A percentile compares a stretch with the other conserved stretches of the same genome.
phyloP scores from a whole-genome alignment of 1,139 yeast genomes.

The Meyerozyma athensensis region DNA sequence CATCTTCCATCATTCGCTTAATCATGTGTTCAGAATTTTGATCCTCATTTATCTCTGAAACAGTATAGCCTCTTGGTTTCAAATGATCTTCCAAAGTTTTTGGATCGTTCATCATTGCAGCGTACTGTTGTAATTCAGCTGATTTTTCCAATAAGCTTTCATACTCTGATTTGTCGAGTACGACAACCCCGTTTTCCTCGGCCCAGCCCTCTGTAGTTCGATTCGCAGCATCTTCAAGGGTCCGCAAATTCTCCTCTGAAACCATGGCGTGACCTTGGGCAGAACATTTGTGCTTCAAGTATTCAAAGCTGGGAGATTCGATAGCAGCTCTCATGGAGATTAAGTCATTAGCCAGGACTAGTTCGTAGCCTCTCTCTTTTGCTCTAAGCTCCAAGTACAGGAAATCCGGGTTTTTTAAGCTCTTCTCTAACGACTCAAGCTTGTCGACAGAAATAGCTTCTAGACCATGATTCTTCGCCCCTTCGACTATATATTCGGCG shows the following conservation, averaged over 20 bases:
- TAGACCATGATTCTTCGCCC: slow-evolving; percentile 3
- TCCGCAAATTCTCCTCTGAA: slow-evolving; percentile 6
- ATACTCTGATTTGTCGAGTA: slow-evolving; percentile 20
- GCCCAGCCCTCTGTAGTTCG: slow-evolving; percentile 16
- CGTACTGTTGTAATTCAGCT: slow-evolving; percentile 6
- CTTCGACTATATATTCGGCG: background rate
- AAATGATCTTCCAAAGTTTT: slow-evolving; percentile 5
- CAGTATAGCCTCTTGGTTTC: slow-evolving; percentile 4
- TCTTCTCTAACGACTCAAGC: slow-evolving; percentile 5
- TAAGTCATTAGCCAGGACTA: background rate
- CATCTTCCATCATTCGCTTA: background rate
- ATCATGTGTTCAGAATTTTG: background rate
- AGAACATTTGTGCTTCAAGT: slow-evolving; percentile 5
- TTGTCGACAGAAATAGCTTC: slow-evolving; percentile 2
- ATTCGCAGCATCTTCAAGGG: slow-evolving; percentile 10
- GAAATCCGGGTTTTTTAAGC: background rate
- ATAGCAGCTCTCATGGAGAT: background rate
- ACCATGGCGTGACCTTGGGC: background rate
- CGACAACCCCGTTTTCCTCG: slow-evolving; percentile 21
- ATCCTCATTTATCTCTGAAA: background rate
- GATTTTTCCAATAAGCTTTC: slow-evolving; percentile 9
- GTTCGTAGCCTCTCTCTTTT: background rate
- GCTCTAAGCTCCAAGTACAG: background rate
- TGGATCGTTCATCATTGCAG: slow-evolving; percentile 6
- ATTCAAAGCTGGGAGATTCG: slow-evolving; percentile 1